These are phyloP conservation scores for Linnemannia schmuckeri DNA, from an alignment of 192 early-diverging fungal species.

Conservation along the genomic window DNA sequence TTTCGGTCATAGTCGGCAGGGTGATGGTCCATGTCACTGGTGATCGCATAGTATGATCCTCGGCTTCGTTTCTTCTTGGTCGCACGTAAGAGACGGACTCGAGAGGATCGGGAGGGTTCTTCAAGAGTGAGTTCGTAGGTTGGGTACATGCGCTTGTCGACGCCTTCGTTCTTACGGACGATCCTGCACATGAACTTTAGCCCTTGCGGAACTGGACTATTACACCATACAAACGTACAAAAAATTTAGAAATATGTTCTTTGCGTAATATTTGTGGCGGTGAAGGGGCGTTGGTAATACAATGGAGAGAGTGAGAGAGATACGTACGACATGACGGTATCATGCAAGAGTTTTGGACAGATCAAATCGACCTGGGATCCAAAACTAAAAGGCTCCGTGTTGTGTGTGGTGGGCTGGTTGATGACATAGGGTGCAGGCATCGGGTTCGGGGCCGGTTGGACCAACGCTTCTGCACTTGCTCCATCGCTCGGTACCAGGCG, in stretches of 20 bases:
- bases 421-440: constrained; percentile 45
- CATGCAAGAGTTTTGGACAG: constrained; percentile 41
- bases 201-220: constrained; percentile 77
- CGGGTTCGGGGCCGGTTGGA: constrained; percentile 45
- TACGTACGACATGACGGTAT: constrained; percentile 52
- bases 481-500: background rate
- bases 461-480: constrained; percentile 3
- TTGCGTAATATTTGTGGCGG: background rate
- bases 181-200: constrained; percentile 79
- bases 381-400: constrained; percentile 37
- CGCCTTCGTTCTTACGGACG: constrained; percentile 67
- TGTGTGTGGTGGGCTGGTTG: constrained; percentile 38
- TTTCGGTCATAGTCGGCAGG: constrained; percentile 25
- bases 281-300: background rate
- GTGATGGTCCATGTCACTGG: constrained; percentile 34
- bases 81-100: constrained; percentile 74
- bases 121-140: constrained; percentile 80
- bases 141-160: constrained; percentile 75
- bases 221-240: background rate
- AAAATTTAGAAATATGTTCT: background rate
- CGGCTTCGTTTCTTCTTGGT: constrained; percentile 77
- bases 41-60: constrained; percentile 75
- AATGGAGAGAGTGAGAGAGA: background rate
- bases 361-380: constrained; percentile 33
- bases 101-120: constrained; percentile 41